Evolutionary conservation across 768 basidiomycete genomes (phyloP).

Genomic region (Tricholoma terreum): DNA sequence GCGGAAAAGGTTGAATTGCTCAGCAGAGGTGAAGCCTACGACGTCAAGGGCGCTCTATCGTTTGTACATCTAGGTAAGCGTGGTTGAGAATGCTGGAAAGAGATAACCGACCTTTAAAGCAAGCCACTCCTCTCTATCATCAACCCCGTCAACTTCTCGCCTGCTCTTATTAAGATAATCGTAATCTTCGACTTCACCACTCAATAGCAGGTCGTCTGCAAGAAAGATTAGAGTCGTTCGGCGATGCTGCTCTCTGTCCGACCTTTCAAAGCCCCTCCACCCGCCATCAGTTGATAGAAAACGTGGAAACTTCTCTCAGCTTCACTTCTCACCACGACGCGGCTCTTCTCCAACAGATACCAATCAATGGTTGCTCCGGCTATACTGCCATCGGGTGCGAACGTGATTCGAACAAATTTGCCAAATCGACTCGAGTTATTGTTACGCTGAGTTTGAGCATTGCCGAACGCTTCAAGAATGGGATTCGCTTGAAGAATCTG

Average conservation of each 20-base stretch:
- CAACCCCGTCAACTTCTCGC: conserved; percentile 91
- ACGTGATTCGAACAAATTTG: conserved; percentile 96
- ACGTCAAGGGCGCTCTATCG: conserved; percentile 75
- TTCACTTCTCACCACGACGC: conserved; percentile 84
- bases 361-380: conserved; percentile 98
- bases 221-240: conserved; percentile 1
- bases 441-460: conserved; percentile 96
- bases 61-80: neutral
- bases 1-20: conserved; percentile 93
- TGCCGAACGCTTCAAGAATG: conserved; percentile 96
- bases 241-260: conserved; percentile 12
- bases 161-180: conserved; percentile 90
- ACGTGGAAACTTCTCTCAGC: conserved; percentile 96
- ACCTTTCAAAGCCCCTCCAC: conserved; percentile 72
- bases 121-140: conserved; percentile 88
- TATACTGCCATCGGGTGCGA: conserved; percentile 90
- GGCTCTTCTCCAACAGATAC: conserved; percentile 97
- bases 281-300: conserved; percentile 90
- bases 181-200: conserved; percentile 74
- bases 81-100: neutral
- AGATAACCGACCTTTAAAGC: conserved; percentile 56
- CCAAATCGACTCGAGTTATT: conserved; percentile 99
- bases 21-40: conserved; percentile 80
- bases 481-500: conserved; percentile 98
- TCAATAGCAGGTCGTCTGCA: conserved; percentile 70